Conservation (phyloP, 176 grass and related monocot genomes). For the Hordeum vulgare region MorexV3_pseudomolecules_assembly NC_058524.1:398873660-398874159, state of each 20-base stretch:
- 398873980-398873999: conserved; percentile 41
- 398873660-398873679: conserved; percentile 48
- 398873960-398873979: conserved; percentile 31
- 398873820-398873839: neutral
- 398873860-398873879: conserved; percentile 27
- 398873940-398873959: conserved; percentile 27
- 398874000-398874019: conserved; percentile 34
- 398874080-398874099: conserved; percentile 58
- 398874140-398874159: conserved; percentile 26
- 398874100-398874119: conserved; percentile 58
- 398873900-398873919: neutral
- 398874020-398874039: conserved; percentile 27
- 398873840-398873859: neutral
- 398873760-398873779: conserved; percentile 32
- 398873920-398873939: neutral
- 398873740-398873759: neutral
- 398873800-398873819: conserved; percentile 14
- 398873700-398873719: conserved; percentile 2
- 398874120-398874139: conserved; percentile 43
- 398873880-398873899: conserved; percentile 38
- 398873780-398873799: conserved; percentile 39
- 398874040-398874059: conserved; percentile 48
- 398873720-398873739: neutral
- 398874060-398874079: conserved; percentile 54
- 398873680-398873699: conserved; percentile 12